Base-by-base conservation (phyloP, 805 yeast species). In the Starmerella geochares region DNA sequence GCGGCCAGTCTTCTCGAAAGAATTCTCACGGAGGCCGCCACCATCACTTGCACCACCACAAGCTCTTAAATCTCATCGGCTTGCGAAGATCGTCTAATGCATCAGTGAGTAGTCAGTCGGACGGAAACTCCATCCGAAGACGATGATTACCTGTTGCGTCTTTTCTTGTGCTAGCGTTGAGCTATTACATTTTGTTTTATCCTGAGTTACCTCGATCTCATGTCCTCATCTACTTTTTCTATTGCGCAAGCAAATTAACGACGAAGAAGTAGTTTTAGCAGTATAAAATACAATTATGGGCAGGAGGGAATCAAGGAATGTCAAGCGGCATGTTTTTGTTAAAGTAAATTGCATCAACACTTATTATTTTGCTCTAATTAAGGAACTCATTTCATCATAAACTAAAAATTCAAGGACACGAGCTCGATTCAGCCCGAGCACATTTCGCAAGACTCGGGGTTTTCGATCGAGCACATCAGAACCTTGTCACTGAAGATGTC, bases 381-480 rank as follows among this genome's bases (percentile, higher is more conserved):
- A 21, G 48, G 41, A 36, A 31, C 35, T 40, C 44, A 40, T 40
- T 40, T 40, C 44, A 27, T 40, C 44, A 40, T 39, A 40, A 27
- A 35, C 27, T 20, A 37, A 25, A 17, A 38, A 17, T 31, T 14
- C 20, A 29, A 16, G 27, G 16, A 14, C 20, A 13, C 14, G 25
- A 24, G 10, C 42, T 13, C 20, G 23, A 19, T 32, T 54, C 71
- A 92, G 73, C 97, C 97, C 53, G 97, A 90, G 74, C 98, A 92
- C 97, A 92, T 92, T 65, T 90, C 90, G 71, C 98, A 90, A 46
- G 97, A 79, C 71, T 86, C 97, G 52, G 96, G 96, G 72, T 92
- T 90, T 52, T 84, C 81, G 67, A 92, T 87, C 50, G 96, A 94
- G 74, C 98, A 90, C 31, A 96, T 96, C 70, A 90, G 80, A 29